Evolutionary conservation across 768 basidiomycete genomes (phyloP), one percentile per base, ranked within the genome.

Genomic region (Piloderma croceum): DNA sequence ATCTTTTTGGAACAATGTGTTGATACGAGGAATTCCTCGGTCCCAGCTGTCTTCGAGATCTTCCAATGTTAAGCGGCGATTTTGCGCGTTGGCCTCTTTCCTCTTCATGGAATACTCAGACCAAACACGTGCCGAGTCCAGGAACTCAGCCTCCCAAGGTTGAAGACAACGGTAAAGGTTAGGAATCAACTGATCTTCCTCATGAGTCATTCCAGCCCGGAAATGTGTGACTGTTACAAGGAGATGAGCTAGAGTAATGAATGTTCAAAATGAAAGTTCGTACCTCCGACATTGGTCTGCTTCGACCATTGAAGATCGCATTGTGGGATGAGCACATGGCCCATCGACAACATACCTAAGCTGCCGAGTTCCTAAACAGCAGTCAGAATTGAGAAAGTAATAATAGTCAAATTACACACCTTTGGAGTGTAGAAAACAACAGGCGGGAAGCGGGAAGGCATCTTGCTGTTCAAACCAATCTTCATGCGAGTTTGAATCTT

Each of bases 401-500:
- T 13, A 24, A 36, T 18, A 22, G 7, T 23, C 35, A 38, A 18
- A 11, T 31, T 7, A 39, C 58, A 32, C 42, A 81, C 79, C 73
- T 97, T 97, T 0, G 91, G 93, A 5, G 90, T 93, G 59, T 96
- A 94, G 71, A 92, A 94, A 6, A 93, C 87, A 12, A 90, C 87
- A 9, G 94, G 86, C 42, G 96, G 94, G 78, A 98, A 97, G 74
- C 92, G 85, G 4, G 92, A 96, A 18, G 96, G 96, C 96, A 99
- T 98, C 70, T 98, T 96, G 63, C 87, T 90, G 74, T 97, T 96
- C 51, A 96, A 58, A n/a, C 94, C 96, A 47, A 99, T 97, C 76
- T 98, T 98, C 56, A 99, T 94, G 66, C 96, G 90, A 3, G 93
- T 97, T 65, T 99, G 96, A 34, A 98, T 94, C 73, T 98, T 98